Base-by-base conservation (phyloP, 2,329 filamentous ascomycete genomes). In the Stachybotrys echinatus region DNA sequence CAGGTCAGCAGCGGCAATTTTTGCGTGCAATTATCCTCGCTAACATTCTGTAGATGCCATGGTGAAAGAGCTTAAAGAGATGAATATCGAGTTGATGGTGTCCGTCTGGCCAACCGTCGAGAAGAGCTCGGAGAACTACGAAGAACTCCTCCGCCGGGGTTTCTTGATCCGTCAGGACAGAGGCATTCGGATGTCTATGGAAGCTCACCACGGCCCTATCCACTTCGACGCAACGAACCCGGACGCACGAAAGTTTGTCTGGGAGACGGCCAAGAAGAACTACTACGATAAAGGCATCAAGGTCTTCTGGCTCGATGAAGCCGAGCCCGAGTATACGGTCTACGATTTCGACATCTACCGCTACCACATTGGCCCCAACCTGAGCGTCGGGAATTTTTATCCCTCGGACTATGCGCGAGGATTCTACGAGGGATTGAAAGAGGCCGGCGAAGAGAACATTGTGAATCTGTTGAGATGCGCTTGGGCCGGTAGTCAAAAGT, bases 91-190 rank as follows among this genome's bases (percentile, higher is more conserved):
- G 58, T 71, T 84, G 7, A 85, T 86, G 80, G 80, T 85, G 1
- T 84, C 80, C 0, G 76, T 86, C 56, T 86, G 83, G 83, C 83
- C 83, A 0, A 85, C 81, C 0, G 81, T 86, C 2, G 80, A 85
- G 50, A 72, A 69, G 12, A 58, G 62, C 5, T 81, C 75, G 1
- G 76, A 80, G 47, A 83, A 84, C 60, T 85, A 76, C 58, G 56
- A 70, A 1, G 77, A 84, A 55, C 84, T 85, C 80, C 65, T 81
- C 0, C 77, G 81, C 53, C 70, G 73, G 12, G 83, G 83, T 0
- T 70, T 77, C 10, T 71, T 86, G 3, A 80, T 85, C 52, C 75
- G 80, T 1, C 73, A 71, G 12, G 81, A 85, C 52, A 74, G 81
- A 4, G 83, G 83, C 2, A 65, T 80, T 23, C 71, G 80, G 1